phyloP scores from a whole-genome alignment of 176 grass and related monocot genomes.

The Ensete ventricosum region DNA sequence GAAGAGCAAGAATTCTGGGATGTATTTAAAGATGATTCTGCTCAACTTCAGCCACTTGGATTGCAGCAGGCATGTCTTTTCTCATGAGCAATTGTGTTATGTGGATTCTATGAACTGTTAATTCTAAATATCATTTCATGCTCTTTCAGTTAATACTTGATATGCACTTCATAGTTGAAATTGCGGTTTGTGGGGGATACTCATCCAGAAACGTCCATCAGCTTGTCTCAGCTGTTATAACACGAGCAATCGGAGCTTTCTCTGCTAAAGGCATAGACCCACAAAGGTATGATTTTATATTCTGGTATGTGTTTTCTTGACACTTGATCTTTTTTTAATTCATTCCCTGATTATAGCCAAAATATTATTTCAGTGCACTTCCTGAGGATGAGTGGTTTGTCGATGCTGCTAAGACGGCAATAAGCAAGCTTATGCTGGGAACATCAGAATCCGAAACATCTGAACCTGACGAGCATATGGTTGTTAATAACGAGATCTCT shows the following conservation, averaged over 20 bases:
- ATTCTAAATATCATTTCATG: background rate
- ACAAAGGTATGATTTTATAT: conserved; percentile 47
- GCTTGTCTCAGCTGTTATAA: conserved; percentile 74
- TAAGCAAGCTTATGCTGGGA: conserved; percentile 76
- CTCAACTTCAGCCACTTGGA: conserved; percentile 57
- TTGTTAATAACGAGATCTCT: conserved; percentile 34
- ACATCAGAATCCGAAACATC: conserved; percentile 60
- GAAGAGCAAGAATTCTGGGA: conserved; percentile 93
- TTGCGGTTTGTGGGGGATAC: conserved; percentile 78
- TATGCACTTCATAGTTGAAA: conserved; percentile 96
- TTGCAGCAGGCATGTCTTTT: conserved; percentile 57
- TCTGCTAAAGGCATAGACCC: conserved; percentile 73
- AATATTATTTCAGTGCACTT: conserved; percentile 38
- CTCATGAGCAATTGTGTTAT: background rate
- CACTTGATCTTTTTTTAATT: conserved; percentile 7
- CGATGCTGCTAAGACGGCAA: conserved; percentile 72
- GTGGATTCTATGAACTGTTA: background rate
- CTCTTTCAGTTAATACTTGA: conserved; percentile 75
- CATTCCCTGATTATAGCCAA: background rate
- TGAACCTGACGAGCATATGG: conserved; percentile 46
- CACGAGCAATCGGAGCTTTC: conserved; percentile 65
- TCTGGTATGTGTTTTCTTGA: background rate
- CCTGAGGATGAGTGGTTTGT: conserved; percentile 93
- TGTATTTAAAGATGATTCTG: conserved; percentile 54
- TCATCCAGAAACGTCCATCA: conserved; percentile 82